Conservation (phyloP, 257 asterid genomes). For the Ballota nigra region DNA sequence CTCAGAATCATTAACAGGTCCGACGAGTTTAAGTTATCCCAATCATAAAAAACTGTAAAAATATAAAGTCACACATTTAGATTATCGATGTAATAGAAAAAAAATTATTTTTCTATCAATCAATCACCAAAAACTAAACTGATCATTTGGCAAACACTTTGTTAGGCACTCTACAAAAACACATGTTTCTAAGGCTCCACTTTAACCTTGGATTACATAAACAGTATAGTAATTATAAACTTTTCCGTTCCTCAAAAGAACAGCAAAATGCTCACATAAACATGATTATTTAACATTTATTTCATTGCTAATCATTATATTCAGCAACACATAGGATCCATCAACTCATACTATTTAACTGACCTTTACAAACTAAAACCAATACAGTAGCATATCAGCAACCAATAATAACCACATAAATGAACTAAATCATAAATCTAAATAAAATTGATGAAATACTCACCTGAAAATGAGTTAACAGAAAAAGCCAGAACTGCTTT, state of each 20-base stretch:
- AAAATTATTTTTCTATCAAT: background rate
- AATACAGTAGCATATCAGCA: background rate
- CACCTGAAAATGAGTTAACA: conserved; percentile 37
- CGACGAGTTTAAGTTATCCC: conserved; percentile 21
- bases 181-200: background rate
- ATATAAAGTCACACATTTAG: no score
- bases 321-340: background rate
- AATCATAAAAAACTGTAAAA: conserved; percentile 34
- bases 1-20: conserved; percentile 48
- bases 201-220: no score
- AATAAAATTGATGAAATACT: background rate
- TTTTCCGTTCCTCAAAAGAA: no score
- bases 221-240: no score
- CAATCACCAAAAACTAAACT: background rate
- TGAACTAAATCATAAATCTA: background rate
- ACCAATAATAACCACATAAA: background rate
- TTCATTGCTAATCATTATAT: background rate
- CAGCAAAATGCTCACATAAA: background rate
- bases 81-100: no score
- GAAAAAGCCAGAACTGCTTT: conserved; percentile 38
- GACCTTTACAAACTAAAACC: background rate
- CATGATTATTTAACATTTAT: background rate
- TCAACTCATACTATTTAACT: background rate
- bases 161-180: background rate
- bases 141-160: background rate